Percentiles rank a stretch among this genome's conserved stretches.
Conservation (phyloP, 192 early-diverging fungal species). For the Spizellomyces sp. region DNA sequence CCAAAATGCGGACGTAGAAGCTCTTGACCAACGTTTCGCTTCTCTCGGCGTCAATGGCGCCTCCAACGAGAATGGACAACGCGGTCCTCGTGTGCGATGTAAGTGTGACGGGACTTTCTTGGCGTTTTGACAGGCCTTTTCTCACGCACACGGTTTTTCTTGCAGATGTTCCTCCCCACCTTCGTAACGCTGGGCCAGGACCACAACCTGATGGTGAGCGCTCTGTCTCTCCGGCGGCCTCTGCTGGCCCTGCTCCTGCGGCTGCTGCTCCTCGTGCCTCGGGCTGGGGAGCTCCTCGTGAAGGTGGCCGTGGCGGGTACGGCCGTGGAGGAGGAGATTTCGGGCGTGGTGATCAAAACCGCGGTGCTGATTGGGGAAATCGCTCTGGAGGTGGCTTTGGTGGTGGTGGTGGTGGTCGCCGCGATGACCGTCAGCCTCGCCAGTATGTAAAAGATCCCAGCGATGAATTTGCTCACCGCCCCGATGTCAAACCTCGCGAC, state of each 20-base stretch:
- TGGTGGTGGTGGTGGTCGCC: background rate
- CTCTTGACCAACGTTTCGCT: slow-evolving; percentile 32
- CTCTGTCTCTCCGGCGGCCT: background rate
- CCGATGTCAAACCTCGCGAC: slow-evolving; percentile 77
- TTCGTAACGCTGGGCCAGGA: background rate
- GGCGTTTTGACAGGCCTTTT: background rate
- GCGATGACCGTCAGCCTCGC: slow-evolving; percentile 1
- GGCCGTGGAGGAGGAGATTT: background rate
- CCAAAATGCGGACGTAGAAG: slow-evolving; percentile 12
- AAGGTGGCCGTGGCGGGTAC: background rate
- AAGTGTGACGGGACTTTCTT: background rate
- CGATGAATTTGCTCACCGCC: slow-evolving; percentile 73
- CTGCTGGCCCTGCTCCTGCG: slow-evolving; percentile 3
- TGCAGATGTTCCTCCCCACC: slow-evolving; percentile 19
- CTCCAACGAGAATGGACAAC: slow-evolving; percentile 19
- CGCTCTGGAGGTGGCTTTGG: background rate
- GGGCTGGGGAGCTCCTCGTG: background rate
- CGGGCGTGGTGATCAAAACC: too few species aligned
- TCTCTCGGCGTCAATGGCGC: slow-evolving; percentile 14
- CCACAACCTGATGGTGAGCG: background rate
- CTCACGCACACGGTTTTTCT: background rate
- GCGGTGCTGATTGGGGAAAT: slow-evolving; percentile 1
- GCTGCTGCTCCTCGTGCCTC: background rate
- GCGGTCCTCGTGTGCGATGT: background rate
- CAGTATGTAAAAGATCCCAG: slow-evolving; percentile 43